Evolutionary conservation across 805 yeast genomes (phyloP).

Genomic region (Schwanniomyces occidentalis): DNA sequence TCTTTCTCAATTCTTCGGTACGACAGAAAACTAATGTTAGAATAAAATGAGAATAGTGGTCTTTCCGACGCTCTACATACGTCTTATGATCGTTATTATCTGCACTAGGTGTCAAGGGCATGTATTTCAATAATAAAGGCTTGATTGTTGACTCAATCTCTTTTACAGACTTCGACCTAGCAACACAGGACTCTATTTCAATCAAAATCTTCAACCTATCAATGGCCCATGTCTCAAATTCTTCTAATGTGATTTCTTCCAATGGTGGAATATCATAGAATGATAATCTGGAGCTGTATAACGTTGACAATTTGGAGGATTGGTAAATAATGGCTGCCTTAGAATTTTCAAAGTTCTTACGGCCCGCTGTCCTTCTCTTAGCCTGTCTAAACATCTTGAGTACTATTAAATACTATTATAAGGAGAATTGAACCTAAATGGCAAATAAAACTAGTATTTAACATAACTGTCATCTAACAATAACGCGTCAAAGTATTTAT

Average conservation of each 20-base stretch:
- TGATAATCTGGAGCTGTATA: conserved; percentile 64
- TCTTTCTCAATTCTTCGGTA: conserved; percentile 74
- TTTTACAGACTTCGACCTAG: conserved; percentile 59
- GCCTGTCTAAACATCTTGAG: conserved; percentile 70
- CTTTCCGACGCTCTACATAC: conserved; percentile 72
- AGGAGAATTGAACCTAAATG: no score
- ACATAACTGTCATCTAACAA: no score
- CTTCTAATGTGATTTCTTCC: conserved; percentile 85
- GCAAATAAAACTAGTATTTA: no score
- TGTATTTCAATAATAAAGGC: conserved; percentile 60
- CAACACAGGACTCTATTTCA: conserved; percentile 75
- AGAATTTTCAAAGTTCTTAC: conserved; percentile 58
- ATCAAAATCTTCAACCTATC: conserved; percentile 81
- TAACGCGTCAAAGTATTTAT: no score
- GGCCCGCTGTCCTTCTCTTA: conserved; percentile 73
- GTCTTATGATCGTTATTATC: conserved; percentile 21
- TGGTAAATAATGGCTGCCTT: conserved; percentile 24
- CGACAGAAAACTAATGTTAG: conserved; percentile 88
- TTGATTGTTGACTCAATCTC: conserved; percentile 67
- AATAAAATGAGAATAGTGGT: conserved; percentile 89
- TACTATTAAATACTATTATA: no score
- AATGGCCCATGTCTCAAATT: conserved; percentile 94
- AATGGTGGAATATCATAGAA: conserved; percentile 78
- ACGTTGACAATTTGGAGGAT: conserved; percentile 28
- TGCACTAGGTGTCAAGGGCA: conserved; percentile 55